Evolutionary conservation across 768 basidiomycete species (phyloP).

Genomic region (Boletus rubropictus): DNA sequence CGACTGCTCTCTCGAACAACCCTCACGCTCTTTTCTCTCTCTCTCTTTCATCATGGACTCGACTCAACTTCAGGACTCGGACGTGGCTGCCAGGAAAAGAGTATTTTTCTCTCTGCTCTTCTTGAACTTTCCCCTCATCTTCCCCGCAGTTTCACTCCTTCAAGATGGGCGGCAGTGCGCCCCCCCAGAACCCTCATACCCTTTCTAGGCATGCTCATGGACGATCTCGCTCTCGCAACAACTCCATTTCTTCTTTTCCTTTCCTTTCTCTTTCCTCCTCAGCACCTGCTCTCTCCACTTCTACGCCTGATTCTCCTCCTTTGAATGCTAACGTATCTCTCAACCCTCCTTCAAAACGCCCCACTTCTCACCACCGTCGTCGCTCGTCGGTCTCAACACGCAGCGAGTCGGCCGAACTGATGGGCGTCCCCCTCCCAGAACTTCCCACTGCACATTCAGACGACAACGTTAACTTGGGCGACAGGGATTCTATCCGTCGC

Average conservation of each 20-base stretch:
- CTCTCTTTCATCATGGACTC: constrained; percentile 35
- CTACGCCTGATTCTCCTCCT: constrained; percentile 35
- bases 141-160: constrained; percentile 61
- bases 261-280: constrained; percentile 34
- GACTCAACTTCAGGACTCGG: constrained; percentile 17
- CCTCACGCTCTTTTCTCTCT: constrained; percentile 18
- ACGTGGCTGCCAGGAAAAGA: constrained; percentile 39
- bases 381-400: constrained; percentile 87
- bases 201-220: constrained; percentile 31
- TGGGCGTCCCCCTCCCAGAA: constrained; percentile 73
- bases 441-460: constrained; percentile 57
- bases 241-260: constrained; percentile 39
- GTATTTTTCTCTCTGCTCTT: constrained; percentile 18
- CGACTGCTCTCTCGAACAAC: constrained; percentile 21
- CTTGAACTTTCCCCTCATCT: neutral
- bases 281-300: constrained; percentile 33
- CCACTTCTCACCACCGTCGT: constrained; percentile 75
- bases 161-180: constrained; percentile 49
- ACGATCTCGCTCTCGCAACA: constrained; percentile 64
- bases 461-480: constrained; percentile 62
- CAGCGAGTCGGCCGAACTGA: constrained; percentile 84
- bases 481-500: constrained; percentile 74
- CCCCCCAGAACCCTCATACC: constrained; percentile 35
- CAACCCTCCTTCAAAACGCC: constrained; percentile 41
- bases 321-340: constrained; percentile 12